Conservation (phyloP, 257 asterid species). For the Rauvolfia tetraphylla region DNA sequence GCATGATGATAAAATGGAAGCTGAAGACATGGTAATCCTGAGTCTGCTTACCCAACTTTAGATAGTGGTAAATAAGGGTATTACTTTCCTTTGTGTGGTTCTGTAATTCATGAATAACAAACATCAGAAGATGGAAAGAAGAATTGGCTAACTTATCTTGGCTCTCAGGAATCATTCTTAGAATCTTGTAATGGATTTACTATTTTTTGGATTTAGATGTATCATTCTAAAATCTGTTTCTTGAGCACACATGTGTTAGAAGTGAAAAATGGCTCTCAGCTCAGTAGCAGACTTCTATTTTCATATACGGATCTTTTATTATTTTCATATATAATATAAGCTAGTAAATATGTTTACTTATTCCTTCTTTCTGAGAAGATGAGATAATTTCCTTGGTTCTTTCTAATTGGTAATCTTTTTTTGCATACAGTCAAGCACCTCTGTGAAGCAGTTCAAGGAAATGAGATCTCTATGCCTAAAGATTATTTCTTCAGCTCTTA, state of each 20-base stretch:
- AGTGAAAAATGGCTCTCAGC: background rate
- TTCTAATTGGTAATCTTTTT: slow-evolving; percentile 22
- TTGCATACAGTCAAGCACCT: slow-evolving; percentile 49
- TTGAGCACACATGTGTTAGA: background rate
- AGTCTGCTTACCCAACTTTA: slow-evolving; percentile 10
- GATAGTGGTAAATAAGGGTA: background rate
- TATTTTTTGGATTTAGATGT: background rate
- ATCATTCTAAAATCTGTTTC: background rate
- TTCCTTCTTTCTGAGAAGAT: background rate
- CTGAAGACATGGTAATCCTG: slow-evolving; percentile 46
- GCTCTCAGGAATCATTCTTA: too few relatives aligned
- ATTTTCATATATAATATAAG: background rate
- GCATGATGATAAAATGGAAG: slow-evolving; percentile 33
- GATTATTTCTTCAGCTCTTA: slow-evolving; percentile 57
- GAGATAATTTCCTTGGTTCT: background rate
- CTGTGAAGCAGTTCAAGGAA: slow-evolving; percentile 71
- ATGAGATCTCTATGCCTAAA: slow-evolving; percentile 84
- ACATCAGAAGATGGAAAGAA: background rate
- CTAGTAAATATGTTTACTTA: background rate
- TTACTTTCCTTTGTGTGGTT: background rate
- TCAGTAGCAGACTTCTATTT: background rate
- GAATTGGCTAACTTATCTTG: background rate
- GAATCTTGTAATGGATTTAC: background rate
- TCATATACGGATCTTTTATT: background rate
- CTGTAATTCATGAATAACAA: background rate